Base-by-base conservation (phyloP, 306 rosid genomes). In the Mimosa bimucronata region DNA sequence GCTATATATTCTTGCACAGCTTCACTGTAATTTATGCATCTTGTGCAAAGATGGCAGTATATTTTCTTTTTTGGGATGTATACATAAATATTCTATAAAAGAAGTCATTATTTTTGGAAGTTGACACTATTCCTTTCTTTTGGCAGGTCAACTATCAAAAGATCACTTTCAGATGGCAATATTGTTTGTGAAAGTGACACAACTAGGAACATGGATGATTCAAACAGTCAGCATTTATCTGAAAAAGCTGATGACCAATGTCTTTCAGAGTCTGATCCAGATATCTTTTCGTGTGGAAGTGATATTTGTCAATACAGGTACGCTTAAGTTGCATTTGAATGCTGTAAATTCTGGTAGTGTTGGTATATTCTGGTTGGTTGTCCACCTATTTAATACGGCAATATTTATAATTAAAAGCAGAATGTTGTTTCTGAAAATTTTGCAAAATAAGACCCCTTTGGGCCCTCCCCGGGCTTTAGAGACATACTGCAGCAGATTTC, bases 161-260 rank as follows among this genome's bases (percentile, higher is more conserved):
- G 91, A 85, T 89, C 97, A 5, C 85, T 88, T 11, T 91, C 94
- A 6, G 97, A 86, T 77, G 92, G 97, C 78, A 88, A 86, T 85
- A 88, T 91, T 83, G 53, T 67, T 26, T 37, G 62, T 61, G 85
- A 76, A 71, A 83, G 73, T 74, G 92, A 86, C 38, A 58, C 88
- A 79, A 45, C 46, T 55, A 67, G 71, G 62, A 84, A 48, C 71
- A 37, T 74, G 65, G 81, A 81, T 48, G 85, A 74, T 64, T 85
- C 69, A 77, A 57, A 34, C 57, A 67, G 79, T 45, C 79, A 78
- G 65, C 85, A 75, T 68, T 80, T 76, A 71, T 85, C 86, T 67
- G 86, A 61, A 72, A 82, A 73, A 34, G 62, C 83, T 15, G 80
- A 73, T 60, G 45, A 60, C 26, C 76, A 21, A 26, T 82, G 41